These are phyloP conservation scores for Naumovozyma castellii DNA, from an alignment of 805 yeast species.

Conservation along the genomic window DNA sequence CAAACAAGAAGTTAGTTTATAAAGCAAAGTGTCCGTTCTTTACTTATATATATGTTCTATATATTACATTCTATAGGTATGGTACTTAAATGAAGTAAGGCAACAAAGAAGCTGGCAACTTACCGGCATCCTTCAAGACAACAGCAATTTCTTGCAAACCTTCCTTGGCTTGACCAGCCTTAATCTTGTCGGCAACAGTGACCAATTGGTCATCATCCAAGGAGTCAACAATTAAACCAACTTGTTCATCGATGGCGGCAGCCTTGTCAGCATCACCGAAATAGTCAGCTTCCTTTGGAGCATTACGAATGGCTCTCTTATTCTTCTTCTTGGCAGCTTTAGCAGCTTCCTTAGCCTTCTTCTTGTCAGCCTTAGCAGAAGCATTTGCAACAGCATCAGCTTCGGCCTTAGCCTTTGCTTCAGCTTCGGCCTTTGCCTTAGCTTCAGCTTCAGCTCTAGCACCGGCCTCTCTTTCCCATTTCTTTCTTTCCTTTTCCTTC, in stretches of 20 bases:
- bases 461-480: slow-evolving; percentile 98
- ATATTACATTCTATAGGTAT: too few relatives aligned
- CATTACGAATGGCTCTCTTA: slow-evolving; percentile 74
- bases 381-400: slow-evolving; percentile 59
- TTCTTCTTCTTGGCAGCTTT: slow-evolving; percentile 88
- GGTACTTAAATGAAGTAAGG: slow-evolving; percentile 45
- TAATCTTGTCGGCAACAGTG: slow-evolving; percentile 60
- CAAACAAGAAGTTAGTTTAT: too few relatives aligned
- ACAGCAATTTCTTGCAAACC: slow-evolving; percentile 47
- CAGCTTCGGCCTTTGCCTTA: slow-evolving; percentile 77
- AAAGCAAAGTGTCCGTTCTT: too few relatives aligned
- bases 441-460: slow-evolving; percentile 95
- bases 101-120: slow-evolving; percentile 42
- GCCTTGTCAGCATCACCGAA: slow-evolving; percentile 71
- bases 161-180: slow-evolving; percentile 49
- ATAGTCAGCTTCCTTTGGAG: slow-evolving; percentile 76
- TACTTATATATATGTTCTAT: too few relatives aligned
- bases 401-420: slow-evolving; percentile 69
- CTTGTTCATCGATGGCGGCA: slow-evolving; percentile 63
- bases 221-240: slow-evolving; percentile 67
- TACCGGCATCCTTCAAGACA: slow-evolving; percentile 45
- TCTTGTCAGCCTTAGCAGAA: slow-evolving; percentile 62
- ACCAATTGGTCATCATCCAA: slow-evolving; percentile 73
- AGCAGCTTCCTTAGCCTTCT: slow-evolving; percentile 94
- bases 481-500: slow-evolving; percentile 86